phyloP scores from a whole-genome alignment of 306 rosid genomes.

The Canavalia gladiata region DNA sequence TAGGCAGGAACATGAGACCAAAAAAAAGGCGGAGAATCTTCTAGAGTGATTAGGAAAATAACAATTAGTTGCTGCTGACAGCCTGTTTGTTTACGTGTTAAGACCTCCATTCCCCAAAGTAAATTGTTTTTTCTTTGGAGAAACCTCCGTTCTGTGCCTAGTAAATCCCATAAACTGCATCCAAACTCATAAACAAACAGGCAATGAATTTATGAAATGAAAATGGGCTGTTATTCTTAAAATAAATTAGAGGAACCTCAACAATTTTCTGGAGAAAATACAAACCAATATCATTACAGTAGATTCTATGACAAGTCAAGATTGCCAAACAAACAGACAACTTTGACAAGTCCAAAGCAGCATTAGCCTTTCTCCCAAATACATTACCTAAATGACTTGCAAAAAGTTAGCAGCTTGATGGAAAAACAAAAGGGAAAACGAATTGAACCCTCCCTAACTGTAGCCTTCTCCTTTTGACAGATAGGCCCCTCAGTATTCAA shows the following conservation, averaged over 20 bases:
- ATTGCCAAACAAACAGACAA: no score
- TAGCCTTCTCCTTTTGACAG: not conserved
- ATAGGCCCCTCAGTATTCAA: not conserved
- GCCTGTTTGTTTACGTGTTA: no score
- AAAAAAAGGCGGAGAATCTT: not conserved
- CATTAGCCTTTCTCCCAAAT: not conserved
- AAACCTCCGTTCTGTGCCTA: no score
- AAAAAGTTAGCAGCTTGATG: constrained; percentile 12
- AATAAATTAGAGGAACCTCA: not conserved
- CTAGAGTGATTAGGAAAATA: not conserved
- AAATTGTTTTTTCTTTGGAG: no score
- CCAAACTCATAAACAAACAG: no score
- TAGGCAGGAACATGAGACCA: not conserved
- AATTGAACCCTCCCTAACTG: not conserved
- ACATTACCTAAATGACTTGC: constrained; percentile 12
- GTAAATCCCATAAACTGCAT: no score
- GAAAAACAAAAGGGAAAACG: not conserved
- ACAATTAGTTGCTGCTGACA: not conserved
- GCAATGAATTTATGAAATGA: not conserved
- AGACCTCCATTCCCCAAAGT: no score
- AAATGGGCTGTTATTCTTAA: not conserved
- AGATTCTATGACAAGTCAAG: no score
- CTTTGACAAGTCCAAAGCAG: no score
- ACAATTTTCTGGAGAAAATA: not conserved
- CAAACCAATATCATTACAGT: no score